These are phyloP conservation scores for Apiospora arundinis DNA, from an alignment of 2,329 filamentous ascomycete genomes.

Conservation along the genomic window DNA sequence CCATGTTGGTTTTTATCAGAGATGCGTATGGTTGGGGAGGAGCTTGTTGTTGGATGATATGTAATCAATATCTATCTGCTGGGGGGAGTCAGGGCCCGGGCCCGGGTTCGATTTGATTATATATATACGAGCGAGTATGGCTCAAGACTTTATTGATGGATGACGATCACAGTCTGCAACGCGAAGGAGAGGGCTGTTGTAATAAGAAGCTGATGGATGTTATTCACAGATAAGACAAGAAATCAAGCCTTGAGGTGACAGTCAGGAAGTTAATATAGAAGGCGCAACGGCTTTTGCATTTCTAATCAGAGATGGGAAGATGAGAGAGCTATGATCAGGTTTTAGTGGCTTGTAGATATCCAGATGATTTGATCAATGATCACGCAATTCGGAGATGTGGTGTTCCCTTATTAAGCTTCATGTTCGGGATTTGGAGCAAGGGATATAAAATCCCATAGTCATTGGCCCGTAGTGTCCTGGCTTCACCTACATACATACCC, in stretches of 20 bases:
- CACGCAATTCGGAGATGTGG: conserved; percentile 18
- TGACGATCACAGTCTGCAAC: background rate
- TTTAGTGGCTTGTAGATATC: background rate
- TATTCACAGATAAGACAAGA: background rate
- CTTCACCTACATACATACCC: background rate
- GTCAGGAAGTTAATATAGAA: conserved; percentile 4
- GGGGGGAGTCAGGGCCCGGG: too few relatives aligned
- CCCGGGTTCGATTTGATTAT: background rate
- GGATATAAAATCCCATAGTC: too few relatives aligned
- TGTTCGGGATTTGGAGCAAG: background rate
- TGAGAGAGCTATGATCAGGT: background rate
- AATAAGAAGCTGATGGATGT: background rate
- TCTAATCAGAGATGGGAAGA: conserved; percentile 20
- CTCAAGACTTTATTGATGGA: background rate
- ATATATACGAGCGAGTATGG: background rate
- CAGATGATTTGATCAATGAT: background rate
- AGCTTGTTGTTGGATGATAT: background rate
- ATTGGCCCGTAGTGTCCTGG: background rate
- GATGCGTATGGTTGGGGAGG: background rate
- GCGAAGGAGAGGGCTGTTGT: background rate
- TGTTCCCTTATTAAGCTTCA: conserved; percentile 5
- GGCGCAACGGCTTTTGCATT: conserved; percentile 1
- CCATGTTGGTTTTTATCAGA: conserved; percentile 39
- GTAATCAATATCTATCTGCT: background rate
- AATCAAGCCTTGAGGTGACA: background rate